A percentile compares a stretch with the other conserved stretches of the same genome.
Evolutionary conservation across 768 basidiomycete species (phyloP).

Genomic region (Hypsizygus marmoreus): DNA sequence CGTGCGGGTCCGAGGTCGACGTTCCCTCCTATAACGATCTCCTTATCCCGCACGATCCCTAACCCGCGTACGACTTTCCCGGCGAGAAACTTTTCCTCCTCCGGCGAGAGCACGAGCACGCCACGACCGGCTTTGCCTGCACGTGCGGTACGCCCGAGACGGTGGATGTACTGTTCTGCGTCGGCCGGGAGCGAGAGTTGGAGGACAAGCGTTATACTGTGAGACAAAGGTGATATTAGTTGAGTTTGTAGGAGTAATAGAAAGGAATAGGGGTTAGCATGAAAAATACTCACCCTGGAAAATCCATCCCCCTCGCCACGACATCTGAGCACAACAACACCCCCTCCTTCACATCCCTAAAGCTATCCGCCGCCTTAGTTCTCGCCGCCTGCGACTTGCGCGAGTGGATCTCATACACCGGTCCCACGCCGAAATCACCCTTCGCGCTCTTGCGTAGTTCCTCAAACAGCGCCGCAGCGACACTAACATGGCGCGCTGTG

Average conservation of each 20-base stretch:
- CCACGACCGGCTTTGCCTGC: constrained; percentile 68
- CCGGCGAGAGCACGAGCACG: constrained; percentile 53
- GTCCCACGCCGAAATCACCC: constrained; percentile 30
- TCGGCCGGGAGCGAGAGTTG: constrained; percentile 69
- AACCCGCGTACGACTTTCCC: constrained; percentile 40
- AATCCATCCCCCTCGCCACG: constrained; percentile 68
- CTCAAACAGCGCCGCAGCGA: constrained; percentile 38
- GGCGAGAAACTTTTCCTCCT: constrained; percentile 51
- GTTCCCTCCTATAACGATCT: constrained; percentile 19
- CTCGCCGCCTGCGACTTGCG: constrained; percentile 53
- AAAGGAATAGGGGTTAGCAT: no score
- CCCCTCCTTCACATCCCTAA: constrained; percentile 43
- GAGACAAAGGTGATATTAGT: neutral
- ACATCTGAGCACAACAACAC: constrained; percentile 59
- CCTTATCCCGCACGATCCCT: constrained; percentile 35
- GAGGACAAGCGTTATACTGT: constrained; percentile 57
- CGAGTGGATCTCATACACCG: constrained; percentile 58
- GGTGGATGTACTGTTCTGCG: constrained; percentile 78
- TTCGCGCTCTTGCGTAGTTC: constrained; percentile 5
- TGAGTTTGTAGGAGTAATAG: constrained; percentile 16
- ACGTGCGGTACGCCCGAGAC: constrained; percentile 77
- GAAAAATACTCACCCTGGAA: constrained; percentile 60
- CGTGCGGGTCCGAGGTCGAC: constrained; percentile 18
- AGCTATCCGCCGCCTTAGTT: constrained; percentile 48
- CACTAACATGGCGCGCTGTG: constrained; percentile 60